Evolutionary conservation across 2,329 filamentous ascomycete genomes (phyloP), one percentile per base, ranked within the genome.

Genomic region (Pseudocercospora cruenta): DNA sequence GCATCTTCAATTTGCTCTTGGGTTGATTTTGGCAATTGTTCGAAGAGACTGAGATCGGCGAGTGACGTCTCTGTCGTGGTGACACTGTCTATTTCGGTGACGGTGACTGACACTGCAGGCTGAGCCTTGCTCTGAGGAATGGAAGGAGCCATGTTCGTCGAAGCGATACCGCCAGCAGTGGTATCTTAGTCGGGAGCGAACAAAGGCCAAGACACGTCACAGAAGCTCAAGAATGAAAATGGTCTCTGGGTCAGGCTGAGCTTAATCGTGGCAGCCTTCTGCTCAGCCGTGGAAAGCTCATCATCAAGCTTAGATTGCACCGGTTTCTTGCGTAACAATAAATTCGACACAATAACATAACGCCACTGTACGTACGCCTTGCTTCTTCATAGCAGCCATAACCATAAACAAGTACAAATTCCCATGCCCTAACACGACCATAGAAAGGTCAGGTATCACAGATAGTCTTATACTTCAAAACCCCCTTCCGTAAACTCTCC

Each of bases 401-500:
- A n/a, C 8, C 39, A 43, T 8, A 6, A 43, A 4, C 16, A 7
- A n/a, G 8, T 9, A 43, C 16, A n/a, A n/a, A 43, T n/a, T 43
- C 16, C 39, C 39, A n/a, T 19, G 39, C 39, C 16, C 14, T 43
- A 19, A 19, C 39, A 43, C 39, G 16, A 43, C 6, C 39, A 43
- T 7, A 43, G 39, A 43, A 43, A 4, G 16, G 39, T 19, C 39
- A 43, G 39, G 39, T 43, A 43, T 19, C 39, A 19, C 39, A 36
- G 24, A 10, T 55, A 5, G 33, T 22, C 12, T n/a, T 26, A 61
- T 43, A 65, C n/a, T 33, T 65, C 63, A 47, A 65, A 61, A 12
- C 63, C 63, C 16, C 63, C 63, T 53, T 65, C 63, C 12, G 57
- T 60, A 19, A 60, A 65, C 47, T 65, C 58, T 21, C 63, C 57